Percentiles rank a stretch among this genome's conserved stretches.
phyloP scores from a whole-genome alignment of 345 rosid species.

The Eucalyptus lansdowneana region DNA sequence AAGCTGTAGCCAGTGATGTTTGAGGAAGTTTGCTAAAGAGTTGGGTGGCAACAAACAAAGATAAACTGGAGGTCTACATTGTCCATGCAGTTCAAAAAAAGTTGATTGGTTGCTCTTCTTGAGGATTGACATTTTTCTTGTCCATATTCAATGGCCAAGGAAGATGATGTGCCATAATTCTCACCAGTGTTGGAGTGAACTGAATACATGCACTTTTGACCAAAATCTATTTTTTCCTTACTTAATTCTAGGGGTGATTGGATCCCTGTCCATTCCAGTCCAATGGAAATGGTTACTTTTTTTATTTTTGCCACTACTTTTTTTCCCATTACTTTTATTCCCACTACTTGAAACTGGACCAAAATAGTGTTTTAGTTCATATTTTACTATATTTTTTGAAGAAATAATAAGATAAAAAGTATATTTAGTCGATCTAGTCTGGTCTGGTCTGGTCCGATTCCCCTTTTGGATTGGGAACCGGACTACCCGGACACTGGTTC shows the following conservation, averaged over 20 bases:
- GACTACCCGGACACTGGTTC: no score
- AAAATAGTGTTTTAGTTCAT: no score
- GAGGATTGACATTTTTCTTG: not conserved
- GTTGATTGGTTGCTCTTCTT: not conserved
- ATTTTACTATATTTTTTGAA: no score
- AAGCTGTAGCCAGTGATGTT: not conserved
- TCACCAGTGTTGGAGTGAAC: not conserved
- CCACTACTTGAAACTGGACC: no score
- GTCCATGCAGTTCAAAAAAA: not conserved
- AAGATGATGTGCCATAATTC: not conserved
- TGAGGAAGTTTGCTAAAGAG: not conserved
- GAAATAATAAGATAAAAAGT: no score
- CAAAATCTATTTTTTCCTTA: not conserved
- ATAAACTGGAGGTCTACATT: not conserved
- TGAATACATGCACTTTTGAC: not conserved
- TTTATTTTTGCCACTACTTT: no score
- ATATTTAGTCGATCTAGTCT: no score
- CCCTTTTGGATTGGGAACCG: no score
- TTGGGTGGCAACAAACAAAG: not conserved
- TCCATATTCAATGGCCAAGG: not conserved
- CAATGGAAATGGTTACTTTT: no score
- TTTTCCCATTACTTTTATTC: no score
- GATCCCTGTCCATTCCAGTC: no score
- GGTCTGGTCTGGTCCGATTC: accelerated
- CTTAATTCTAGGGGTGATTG: not conserved